Percentiles rank a stretch among this genome's conserved stretches.
These are phyloP conservation scores for Pulveroboletus sp. DNA, from an alignment of 768 basidiomycete genomes.

Conservation along the genomic window DNA sequence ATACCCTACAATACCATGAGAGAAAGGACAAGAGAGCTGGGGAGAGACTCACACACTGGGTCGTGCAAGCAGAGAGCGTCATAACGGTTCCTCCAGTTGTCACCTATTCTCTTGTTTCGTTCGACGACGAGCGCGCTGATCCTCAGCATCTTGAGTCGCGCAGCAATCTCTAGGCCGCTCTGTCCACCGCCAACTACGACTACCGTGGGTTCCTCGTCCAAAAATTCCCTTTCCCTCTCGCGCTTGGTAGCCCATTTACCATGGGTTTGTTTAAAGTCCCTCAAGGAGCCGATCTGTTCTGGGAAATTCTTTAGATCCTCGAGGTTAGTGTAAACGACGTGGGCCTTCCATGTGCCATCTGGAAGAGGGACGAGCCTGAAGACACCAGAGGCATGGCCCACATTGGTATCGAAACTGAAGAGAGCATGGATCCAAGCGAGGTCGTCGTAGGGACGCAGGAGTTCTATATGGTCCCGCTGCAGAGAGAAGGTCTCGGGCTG, in stretches of 20 bases:
- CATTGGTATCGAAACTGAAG: conserved; percentile 42
- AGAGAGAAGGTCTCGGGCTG: conserved; percentile 21
- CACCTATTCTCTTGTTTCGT: too few relatives aligned
- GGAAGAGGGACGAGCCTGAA: conserved; percentile 43
- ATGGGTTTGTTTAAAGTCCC: conserved; percentile 37
- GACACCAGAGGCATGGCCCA: conserved; percentile 39
- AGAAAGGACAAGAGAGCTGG: neutral
- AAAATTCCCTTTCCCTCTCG: conserved; percentile 23
- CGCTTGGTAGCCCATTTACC: conserved; percentile 31
- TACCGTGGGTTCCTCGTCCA: conserved; percentile 46
- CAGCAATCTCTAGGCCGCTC: conserved; percentile 51
- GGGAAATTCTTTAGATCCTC: conserved; percentile 46
- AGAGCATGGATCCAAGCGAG: conserved; percentile 40
- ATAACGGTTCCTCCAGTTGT: too few relatives aligned
- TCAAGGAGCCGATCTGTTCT: conserved; percentile 40
- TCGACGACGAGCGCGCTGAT: neutral
- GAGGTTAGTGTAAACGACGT: conserved; percentile 46
- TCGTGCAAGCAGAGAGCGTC: conserved; percentile 26
- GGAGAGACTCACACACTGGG: conserved; percentile 26
- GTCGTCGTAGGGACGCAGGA: conserved; percentile 32
- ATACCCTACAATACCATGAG: conserved; percentile 31
- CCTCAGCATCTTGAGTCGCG: conserved; percentile 41
- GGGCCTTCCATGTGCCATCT: conserved; percentile 43
- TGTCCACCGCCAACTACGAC: conserved; percentile 51
- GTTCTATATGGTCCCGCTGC: conserved; percentile 11